Evolutionary conservation across 1,284 basidiomycete genomes (phyloP).

Genomic region (Coniferiporia weirii): DNA sequence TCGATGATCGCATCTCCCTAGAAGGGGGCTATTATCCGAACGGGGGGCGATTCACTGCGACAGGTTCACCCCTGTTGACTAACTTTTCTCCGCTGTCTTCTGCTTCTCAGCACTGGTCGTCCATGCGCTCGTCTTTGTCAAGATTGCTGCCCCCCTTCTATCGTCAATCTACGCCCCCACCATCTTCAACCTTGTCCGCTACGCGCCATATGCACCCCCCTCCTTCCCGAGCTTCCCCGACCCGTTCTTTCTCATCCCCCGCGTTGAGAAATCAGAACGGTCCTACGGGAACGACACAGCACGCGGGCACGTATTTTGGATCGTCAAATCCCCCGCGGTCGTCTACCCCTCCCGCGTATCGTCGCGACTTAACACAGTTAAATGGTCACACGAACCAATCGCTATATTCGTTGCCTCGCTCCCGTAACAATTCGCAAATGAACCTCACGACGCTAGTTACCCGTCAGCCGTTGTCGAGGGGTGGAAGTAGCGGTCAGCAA

Average conservation of each 20-base stretch:
- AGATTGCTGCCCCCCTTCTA: conserved; percentile 9
- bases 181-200: conserved; percentile 5
- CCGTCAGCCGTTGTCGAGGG: conserved; percentile 36
- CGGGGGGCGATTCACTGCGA: conserved; percentile 7
- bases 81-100: conserved; percentile 24
- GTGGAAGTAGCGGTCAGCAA: conserved; percentile 32
- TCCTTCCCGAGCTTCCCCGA: conserved; percentile 16
- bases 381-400: conserved; percentile 10
- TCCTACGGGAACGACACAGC: conserved; percentile 2
- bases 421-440: conserved; percentile 60
- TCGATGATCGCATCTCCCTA: conserved; percentile 43
- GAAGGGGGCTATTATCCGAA: conserved; percentile 48
- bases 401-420: conserved; percentile 40
- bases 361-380: conserved; percentile 24
- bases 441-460: conserved; percentile 49
- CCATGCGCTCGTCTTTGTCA: conserved; percentile 14
- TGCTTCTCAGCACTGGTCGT: conserved; percentile 30
- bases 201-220: conserved; percentile 15
- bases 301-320: conserved; percentile 1
- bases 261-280: conserved; percentile 9
- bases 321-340: conserved; percentile 18
- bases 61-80: conserved; percentile 3
- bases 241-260: conserved; percentile 19
- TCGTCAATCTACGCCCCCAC: conserved; percentile 9
- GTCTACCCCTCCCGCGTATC: conserved; percentile 25